phyloP scores from a whole-genome alignment of 2,329 filamentous ascomycete species.

The Venturia pyrina region DNA sequence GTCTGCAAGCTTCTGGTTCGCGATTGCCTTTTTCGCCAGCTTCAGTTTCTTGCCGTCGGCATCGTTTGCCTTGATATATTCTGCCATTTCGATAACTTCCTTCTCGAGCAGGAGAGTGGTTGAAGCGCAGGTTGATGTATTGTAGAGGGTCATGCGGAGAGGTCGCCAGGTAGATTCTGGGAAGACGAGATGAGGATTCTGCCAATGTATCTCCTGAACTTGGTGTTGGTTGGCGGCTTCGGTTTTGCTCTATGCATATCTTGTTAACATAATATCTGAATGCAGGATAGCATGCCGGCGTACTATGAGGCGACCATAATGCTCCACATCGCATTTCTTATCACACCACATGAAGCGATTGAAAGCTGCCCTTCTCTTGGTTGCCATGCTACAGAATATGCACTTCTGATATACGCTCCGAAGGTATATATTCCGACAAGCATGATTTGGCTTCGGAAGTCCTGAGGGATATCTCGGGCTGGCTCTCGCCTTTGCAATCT shows the following conservation, averaged over 20 bases:
- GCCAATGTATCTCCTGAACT: constrained; percentile 7
- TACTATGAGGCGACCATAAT: constrained; percentile 6
- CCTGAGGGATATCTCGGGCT: neutral
- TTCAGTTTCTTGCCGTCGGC: neutral
- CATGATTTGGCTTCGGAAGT: neutral
- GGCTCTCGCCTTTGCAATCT: neutral
- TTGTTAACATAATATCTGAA: neutral
- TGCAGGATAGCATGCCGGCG: neutral
- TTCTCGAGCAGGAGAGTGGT: neutral
- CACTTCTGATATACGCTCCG: constrained; percentile 1
- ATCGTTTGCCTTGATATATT: constrained; percentile 2
- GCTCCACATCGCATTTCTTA: constrained; percentile 2
- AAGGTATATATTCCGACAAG: neutral
- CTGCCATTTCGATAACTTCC: neutral
- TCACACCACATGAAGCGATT: constrained; percentile 10
- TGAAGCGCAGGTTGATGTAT: neutral
- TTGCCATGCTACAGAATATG: constrained; percentile 3
- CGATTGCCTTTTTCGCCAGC: neutral
- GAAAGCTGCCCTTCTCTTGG: constrained; percentile 4
- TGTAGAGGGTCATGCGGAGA: neutral
- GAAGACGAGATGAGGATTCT: constrained; percentile 1
- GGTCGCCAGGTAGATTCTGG: neutral
- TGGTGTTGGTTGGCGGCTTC: neutral
- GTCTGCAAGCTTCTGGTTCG: neutral
- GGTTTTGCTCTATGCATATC: neutral